Evolutionary conservation across 345 rosid species (phyloP), one percentile per base, ranked within the genome.

Genomic region (Citrus inodora): DNA sequence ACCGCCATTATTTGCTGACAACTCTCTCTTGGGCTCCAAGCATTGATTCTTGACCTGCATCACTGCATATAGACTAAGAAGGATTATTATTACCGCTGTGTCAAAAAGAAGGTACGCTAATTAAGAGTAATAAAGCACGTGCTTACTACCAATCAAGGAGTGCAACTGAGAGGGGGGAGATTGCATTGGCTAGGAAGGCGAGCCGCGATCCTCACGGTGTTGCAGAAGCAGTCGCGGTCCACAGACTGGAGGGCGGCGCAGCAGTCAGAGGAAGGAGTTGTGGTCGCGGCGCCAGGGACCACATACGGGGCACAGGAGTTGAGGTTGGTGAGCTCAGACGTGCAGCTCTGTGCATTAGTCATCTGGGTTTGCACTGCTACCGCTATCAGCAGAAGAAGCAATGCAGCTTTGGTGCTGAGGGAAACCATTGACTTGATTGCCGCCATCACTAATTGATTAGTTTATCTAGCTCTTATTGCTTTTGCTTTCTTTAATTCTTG

Each of bases 111-210:
- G 24, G 10, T 3, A 14, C 14, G 17, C n/a, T 53, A 53, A 25
- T 6, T 30, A 9, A 9, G 56, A 51, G 68, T n/a, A 62, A n/a
- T 10, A 22, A 32, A 53, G 19, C 17, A 38, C 27, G 1, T 5
- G 27, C 1, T 14, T 56, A 21, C 56, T 38, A 4, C 5, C 27
- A 3, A 28, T 80, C 84, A 87, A 86, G 63, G 80, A 53, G 78
- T 75, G n/a, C 98, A 95, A 5, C 83, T 53, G 80, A 90, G 79
- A 19, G 94, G 56, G 28, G 95, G 92, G 75, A 93, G 73, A 77
- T 78, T 89, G 91, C 99, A 93, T 11, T 78, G 89, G 62, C 87
- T 74, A 51, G 99, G 98, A 74, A 95, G 95, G 60, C 87, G 89
- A 55, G 93, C 80, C 1, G 93, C 92, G 55, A 95, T 86, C 67